Evolutionary conservation across 2,329 filamentous ascomycete species (phyloP).

Genomic region (Neofusicoccum cordaticola): DNA sequence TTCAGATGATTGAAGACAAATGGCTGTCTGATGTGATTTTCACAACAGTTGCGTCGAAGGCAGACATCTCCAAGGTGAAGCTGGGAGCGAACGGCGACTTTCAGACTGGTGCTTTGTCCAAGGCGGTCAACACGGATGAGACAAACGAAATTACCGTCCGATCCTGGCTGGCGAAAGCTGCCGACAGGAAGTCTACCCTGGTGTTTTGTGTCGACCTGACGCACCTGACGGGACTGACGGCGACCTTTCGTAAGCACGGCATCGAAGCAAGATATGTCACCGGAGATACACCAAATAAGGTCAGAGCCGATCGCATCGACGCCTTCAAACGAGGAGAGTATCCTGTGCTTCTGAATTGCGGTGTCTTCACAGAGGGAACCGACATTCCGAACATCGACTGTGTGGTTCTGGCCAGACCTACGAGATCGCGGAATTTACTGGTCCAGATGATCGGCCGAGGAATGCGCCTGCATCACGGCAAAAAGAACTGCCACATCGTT

Average conservation of each 20-base stretch:
- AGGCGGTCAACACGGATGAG: slow-evolving; percentile 74
- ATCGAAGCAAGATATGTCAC: slow-evolving; percentile 87
- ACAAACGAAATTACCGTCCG: slow-evolving; percentile 83
- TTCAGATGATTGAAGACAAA: slow-evolving; percentile 81
- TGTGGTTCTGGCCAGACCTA: slow-evolving; percentile 81
- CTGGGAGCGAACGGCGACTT: slow-evolving; percentile 70
- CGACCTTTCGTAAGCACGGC: slow-evolving; percentile 71
- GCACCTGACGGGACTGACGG: slow-evolving; percentile 74
- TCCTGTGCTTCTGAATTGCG: slow-evolving; percentile 88
- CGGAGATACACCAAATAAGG: slow-evolving; percentile 68
- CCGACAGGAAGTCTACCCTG: slow-evolving; percentile 74
- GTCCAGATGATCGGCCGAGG: slow-evolving; percentile 98
- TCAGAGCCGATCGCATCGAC: slow-evolving; percentile 68
- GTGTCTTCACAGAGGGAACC: slow-evolving; percentile 94
- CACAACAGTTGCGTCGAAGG: slow-evolving; percentile 82
- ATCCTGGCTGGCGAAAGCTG: slow-evolving; percentile 78
- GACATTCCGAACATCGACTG: slow-evolving; percentile 98
- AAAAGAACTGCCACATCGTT: slow-evolving; percentile 88
- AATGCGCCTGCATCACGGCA: slow-evolving; percentile 76
- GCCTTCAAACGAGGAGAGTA: slow-evolving; percentile 75
- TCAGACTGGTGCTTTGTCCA: slow-evolving; percentile 70
- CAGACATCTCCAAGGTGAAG: slow-evolving; percentile 72
- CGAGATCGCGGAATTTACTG: slow-evolving; percentile 85
- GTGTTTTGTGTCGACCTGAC: slow-evolving; percentile 91
- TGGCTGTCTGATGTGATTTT: slow-evolving; percentile 93